A percentile compares a stretch with the other conserved stretches of the same genome.
These are phyloP conservation scores for Thecaphora thlaspeos DNA, from an alignment of 1,284 basidiomycete genomes.

Conservation along the genomic window DNA sequence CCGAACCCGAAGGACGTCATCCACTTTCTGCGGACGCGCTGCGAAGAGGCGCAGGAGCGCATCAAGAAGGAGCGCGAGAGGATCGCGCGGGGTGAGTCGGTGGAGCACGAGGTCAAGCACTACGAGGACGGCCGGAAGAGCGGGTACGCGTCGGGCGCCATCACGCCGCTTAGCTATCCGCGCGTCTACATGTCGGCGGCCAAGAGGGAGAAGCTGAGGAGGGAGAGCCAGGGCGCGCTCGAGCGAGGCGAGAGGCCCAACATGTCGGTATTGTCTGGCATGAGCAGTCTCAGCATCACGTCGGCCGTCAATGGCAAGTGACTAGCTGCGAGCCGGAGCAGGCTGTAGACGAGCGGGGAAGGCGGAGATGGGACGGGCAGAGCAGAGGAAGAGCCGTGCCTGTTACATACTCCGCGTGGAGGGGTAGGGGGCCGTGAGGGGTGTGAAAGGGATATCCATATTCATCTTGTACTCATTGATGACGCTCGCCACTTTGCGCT, in stretches of 20 bases:
- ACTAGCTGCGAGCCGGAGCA: constrained; percentile 6
- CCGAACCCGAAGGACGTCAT: constrained; percentile 67
- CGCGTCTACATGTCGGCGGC: constrained; percentile 35
- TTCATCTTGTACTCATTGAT: too few species aligned
- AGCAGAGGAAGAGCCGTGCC: too few species aligned
- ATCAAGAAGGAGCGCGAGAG: constrained; percentile 51
- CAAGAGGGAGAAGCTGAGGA: constrained; percentile 32
- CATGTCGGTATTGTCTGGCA: constrained; percentile 12
- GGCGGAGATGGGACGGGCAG: too few species aligned
- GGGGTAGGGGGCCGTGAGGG: too few species aligned
- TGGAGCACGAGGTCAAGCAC: constrained; percentile 35
- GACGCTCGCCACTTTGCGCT: too few species aligned
- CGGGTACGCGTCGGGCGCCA: constrained; percentile 22
- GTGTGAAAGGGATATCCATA: too few species aligned
- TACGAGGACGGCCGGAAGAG: constrained; percentile 34
- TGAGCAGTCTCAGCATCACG: constrained; percentile 21
- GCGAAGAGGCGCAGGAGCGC: constrained; percentile 53
- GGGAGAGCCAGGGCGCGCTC: constrained; percentile 29
- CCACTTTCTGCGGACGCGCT: constrained; percentile 38
- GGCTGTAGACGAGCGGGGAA: too few species aligned
- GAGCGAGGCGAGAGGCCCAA: constrained; percentile 28
- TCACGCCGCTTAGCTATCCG: constrained; percentile 37
- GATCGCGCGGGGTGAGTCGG: constrained; percentile 35
- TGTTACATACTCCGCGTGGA: too few species aligned
- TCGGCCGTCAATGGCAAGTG: constrained; percentile 31